These are phyloP conservation scores for Pilobolus umbonatus DNA, from an alignment of 192 early-diverging fungal genomes.

Conservation along the genomic window DNA sequence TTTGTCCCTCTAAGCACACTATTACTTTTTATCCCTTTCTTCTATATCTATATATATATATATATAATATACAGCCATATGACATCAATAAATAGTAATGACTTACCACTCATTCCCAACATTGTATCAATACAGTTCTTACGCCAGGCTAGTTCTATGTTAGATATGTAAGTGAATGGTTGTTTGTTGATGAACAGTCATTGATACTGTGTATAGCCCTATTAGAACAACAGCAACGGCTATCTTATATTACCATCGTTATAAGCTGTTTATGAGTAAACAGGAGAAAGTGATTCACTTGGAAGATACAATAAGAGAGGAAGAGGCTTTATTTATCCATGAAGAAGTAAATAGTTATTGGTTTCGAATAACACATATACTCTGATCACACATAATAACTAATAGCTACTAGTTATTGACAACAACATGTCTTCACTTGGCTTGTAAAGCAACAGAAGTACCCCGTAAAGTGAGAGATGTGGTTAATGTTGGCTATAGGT, in stretches of 20 bases:
- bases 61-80: too few species aligned
- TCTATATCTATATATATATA: too few species aligned
- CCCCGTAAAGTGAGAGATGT: conserved; percentile 49
- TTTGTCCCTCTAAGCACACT: too few species aligned
- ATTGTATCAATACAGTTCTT: conserved; percentile 22
- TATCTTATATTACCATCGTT: conserved; percentile 47
- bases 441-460: conserved; percentile 49
- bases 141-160: conserved; percentile 28
- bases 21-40: too few species aligned
- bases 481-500: conserved; percentile 48
- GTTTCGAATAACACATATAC: too few species aligned
- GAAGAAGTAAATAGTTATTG: conserved; percentile 16
- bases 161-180: conserved; percentile 26
- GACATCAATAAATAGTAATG: too few species aligned
- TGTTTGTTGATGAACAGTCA: neutral
- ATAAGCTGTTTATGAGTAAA: conserved; percentile 34
- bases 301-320: neutral
- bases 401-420: conserved; percentile 37
- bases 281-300: neutral
- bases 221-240: conserved; percentile 44
- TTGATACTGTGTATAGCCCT: conserved; percentile 30
- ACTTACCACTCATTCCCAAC: conserved; percentile 19
- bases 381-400: neutral
- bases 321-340: conserved; percentile 12
- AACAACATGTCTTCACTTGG: conserved; percentile 48